Percentiles rank a stretch among this genome's conserved stretches.
Evolutionary conservation across 345 rosid species (phyloP).

Genomic region (Melaleuca quinquenervia): DNA sequence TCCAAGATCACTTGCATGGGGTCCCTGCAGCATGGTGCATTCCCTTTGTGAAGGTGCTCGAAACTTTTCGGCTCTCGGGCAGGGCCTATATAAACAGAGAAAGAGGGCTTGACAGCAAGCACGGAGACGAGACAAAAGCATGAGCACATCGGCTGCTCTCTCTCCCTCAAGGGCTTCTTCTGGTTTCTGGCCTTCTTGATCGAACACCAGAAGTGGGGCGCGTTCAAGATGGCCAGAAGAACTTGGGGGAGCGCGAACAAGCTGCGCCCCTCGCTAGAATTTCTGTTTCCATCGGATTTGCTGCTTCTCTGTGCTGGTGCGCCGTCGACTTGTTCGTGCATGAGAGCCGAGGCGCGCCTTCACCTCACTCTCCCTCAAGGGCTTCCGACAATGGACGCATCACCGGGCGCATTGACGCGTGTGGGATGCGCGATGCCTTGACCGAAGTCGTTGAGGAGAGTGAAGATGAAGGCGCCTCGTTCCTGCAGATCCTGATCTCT

Average conservation of each 20-base stretch:
- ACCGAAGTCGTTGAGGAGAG: constrained; percentile 8
- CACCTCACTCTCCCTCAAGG: constrained; percentile 30
- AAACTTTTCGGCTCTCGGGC: background rate
- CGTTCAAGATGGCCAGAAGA: background rate
- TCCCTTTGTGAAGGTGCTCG: background rate
- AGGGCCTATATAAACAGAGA: background rate
- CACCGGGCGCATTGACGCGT: background rate
- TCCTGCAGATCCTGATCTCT: background rate
- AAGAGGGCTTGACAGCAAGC: background rate
- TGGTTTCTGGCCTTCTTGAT: background rate
- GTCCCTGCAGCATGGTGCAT: background rate
- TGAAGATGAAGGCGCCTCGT: constrained; percentile 1
- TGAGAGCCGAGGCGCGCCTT: background rate
- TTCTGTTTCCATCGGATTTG: background rate
- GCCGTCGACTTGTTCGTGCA: background rate
- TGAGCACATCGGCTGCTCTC: background rate
- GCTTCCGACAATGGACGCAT: constrained; percentile 10
- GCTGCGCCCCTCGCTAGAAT: constrained; percentile 1
- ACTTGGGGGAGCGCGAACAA: constrained; percentile 22
- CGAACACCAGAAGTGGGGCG: background rate
- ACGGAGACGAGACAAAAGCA: background rate
- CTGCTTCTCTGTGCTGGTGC: background rate
- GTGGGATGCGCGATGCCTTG: background rate
- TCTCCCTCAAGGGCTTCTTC: background rate
- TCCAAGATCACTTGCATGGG: background rate